These are phyloP conservation scores for Fraxinus paxiana DNA, from an alignment of 305 asterid species.

Conservation along the genomic window DNA sequence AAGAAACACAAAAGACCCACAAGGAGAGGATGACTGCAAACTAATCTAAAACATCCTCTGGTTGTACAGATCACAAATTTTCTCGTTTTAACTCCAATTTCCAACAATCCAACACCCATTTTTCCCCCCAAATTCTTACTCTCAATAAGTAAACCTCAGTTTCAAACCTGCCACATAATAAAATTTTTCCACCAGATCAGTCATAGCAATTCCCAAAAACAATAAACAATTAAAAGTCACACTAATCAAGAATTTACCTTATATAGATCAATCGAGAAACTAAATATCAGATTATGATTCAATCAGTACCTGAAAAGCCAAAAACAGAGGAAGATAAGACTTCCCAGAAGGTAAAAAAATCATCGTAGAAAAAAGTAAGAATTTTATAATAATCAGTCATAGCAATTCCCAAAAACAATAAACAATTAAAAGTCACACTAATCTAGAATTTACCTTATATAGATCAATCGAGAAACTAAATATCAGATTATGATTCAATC, in stretches of 20 bases:
- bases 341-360: neutral
- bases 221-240: neutral
- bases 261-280: constrained; percentile 2
- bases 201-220: constrained; percentile 8
- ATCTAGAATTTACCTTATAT: constrained; percentile 22
- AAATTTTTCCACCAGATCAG: constrained; percentile 14
- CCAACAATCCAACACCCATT: constrained; percentile 34
- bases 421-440: neutral
- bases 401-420: constrained; percentile 17
- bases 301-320: constrained; percentile 20
- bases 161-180: constrained; percentile 29
- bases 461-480: neutral
- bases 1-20: constrained; percentile 44
- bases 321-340: constrained; percentile 1
- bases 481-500: constrained; percentile 16
- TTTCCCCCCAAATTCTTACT: constrained; percentile 10
- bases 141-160: neutral
- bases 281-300: constrained; percentile 11
- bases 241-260: constrained; percentile 23
- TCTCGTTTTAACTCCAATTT: constrained; percentile 37
- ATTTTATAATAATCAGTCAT: neutral
- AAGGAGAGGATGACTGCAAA: constrained; percentile 55
- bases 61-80: constrained; percentile 38
- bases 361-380: neutral
- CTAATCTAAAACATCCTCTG: constrained; percentile 43